phyloP scores from a whole-genome alignment of 768 basidiomycete species.

The Calocybe cyanea region DNA sequence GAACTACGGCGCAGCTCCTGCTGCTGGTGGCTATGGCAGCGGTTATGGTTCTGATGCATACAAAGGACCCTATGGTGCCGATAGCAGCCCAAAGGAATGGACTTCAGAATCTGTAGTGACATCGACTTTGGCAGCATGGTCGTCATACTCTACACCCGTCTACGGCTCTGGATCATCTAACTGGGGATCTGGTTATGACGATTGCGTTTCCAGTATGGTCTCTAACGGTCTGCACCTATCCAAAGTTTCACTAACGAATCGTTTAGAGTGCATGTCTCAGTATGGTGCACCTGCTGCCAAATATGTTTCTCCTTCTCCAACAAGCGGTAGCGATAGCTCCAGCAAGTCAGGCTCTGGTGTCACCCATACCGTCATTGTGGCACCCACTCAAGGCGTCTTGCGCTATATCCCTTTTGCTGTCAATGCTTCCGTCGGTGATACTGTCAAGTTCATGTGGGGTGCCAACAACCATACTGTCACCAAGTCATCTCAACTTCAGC shows the following conservation, averaged over 20 bases:
- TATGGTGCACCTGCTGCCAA: slow-evolving; percentile 40
- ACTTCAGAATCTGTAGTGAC: slow-evolving; percentile 13
- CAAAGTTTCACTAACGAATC: no score
- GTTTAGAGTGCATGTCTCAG: slow-evolving; percentile 61
- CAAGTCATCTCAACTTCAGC: slow-evolving; percentile 59
- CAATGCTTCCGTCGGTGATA: slow-evolving; percentile 76
- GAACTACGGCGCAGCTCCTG: background rate
- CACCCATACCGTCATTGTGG: slow-evolving; percentile 76
- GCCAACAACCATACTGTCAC: slow-evolving; percentile 83
- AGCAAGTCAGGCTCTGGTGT: slow-evolving; percentile 45
- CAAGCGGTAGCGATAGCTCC: slow-evolving; percentile 14
- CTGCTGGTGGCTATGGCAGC: slow-evolving; percentile 12
- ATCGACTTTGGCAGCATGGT: slow-evolving; percentile 21
- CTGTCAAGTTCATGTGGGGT: slow-evolving; percentile 72
- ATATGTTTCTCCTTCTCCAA: slow-evolving; percentile 32
- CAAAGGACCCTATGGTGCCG: slow-evolving; percentile 20
- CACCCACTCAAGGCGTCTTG: slow-evolving; percentile 71
- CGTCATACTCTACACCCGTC: slow-evolving; percentile 36
- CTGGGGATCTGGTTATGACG: slow-evolving; percentile 59
- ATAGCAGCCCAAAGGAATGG: slow-evolving; percentile 14
- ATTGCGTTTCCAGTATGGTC: slow-evolving; percentile 64
- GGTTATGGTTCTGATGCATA: slow-evolving; percentile 12
- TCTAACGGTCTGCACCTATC: no score
- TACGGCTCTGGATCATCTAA: slow-evolving; percentile 63
- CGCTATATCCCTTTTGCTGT: slow-evolving; percentile 73